These are phyloP conservation scores for Candida sp. DNA, from an alignment of 1,139 yeast species.

Conservation along the genomic window DNA sequence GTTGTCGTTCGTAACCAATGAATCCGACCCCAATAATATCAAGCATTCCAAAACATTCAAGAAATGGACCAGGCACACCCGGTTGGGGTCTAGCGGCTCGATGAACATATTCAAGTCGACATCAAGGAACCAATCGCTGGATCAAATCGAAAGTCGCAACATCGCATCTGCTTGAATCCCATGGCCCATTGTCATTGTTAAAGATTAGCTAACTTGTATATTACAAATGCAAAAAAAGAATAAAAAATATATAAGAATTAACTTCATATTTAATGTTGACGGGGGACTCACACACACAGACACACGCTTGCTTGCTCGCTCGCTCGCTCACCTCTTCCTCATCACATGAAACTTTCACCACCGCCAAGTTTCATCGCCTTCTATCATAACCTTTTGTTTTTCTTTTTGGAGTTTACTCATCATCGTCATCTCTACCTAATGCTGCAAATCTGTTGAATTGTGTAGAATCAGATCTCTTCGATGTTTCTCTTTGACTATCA, in stretches of 20 bases:
- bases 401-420: constrained; percentile 15
- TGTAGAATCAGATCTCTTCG: constrained; percentile 50
- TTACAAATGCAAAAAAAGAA: background rate
- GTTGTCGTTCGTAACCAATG: constrained; percentile 2
- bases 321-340: no score
- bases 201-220: constrained; percentile 4
- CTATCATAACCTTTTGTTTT: background rate
- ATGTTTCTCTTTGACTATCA: constrained; percentile 37
- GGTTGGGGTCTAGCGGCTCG: background rate
- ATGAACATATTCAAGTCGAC: background rate
- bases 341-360: background rate
- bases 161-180: background rate
- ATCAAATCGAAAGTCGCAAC: background rate
- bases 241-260: background rate
- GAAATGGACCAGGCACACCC: constrained; percentile 2
- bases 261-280: constrained; percentile 1
- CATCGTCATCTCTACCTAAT: constrained; percentile 47
- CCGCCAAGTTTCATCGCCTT: background rate
- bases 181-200: background rate
- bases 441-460: constrained; percentile 62
- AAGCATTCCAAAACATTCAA: background rate
- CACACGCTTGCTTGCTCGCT: no score
- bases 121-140: background rate
- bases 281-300: background rate
- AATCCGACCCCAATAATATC: background rate